Percentiles rank a stretch among this genome's conserved stretches.
These are phyloP conservation scores for Trichophaea hybrida DNA, from an alignment of 2,329 filamentous ascomycete species.

Conservation along the genomic window DNA sequence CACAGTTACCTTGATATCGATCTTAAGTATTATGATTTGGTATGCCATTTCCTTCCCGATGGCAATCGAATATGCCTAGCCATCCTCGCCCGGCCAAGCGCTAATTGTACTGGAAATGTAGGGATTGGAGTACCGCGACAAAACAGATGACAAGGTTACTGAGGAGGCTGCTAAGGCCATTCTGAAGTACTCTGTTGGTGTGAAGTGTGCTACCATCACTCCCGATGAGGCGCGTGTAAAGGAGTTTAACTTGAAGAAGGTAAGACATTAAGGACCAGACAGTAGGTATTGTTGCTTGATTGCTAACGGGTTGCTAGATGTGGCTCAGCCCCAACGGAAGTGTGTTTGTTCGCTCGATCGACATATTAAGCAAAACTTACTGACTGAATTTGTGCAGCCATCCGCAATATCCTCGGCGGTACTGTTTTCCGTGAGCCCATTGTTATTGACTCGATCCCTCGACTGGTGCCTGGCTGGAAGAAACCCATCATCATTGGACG, in stretches of 20 bases:
- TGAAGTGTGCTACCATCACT: slow-evolving; percentile 99
- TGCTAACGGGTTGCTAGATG: slow-evolving; percentile 40
- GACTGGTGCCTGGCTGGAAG: slow-evolving; percentile 93
- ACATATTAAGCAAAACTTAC: background rate
- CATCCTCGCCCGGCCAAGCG: background rate
- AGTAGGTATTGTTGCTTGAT: too few species aligned
- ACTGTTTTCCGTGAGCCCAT: slow-evolving; percentile 99
- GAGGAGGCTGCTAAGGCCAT: slow-evolving; percentile 90
- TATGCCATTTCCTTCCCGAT: slow-evolving; percentile 26
- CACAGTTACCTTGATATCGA: slow-evolving; percentile 76
- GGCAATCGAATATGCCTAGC: background rate
- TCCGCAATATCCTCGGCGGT: slow-evolving; percentile 62
- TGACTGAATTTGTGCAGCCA: slow-evolving; percentile 31
- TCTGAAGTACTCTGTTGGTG: slow-evolving; percentile 96
- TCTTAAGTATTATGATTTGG: slow-evolving; percentile 91
- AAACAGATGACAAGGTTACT: slow-evolving; percentile 94
- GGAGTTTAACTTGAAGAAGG: slow-evolving; percentile 97
- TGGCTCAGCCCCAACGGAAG: slow-evolving; percentile 97
- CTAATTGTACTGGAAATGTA: slow-evolving; percentile 24
- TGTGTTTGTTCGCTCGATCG: slow-evolving; percentile 28
- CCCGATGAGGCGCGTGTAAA: slow-evolving; percentile 91
- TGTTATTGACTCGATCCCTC: slow-evolving; percentile 82
- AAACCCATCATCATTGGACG: slow-evolving; percentile 98
- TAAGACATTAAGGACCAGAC: slow-evolving; percentile 34
- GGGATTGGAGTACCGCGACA: slow-evolving; percentile 83